phyloP scores from a whole-genome alignment of 1,284 basidiomycete genomes.

The Jaminaea rosea region DNA sequence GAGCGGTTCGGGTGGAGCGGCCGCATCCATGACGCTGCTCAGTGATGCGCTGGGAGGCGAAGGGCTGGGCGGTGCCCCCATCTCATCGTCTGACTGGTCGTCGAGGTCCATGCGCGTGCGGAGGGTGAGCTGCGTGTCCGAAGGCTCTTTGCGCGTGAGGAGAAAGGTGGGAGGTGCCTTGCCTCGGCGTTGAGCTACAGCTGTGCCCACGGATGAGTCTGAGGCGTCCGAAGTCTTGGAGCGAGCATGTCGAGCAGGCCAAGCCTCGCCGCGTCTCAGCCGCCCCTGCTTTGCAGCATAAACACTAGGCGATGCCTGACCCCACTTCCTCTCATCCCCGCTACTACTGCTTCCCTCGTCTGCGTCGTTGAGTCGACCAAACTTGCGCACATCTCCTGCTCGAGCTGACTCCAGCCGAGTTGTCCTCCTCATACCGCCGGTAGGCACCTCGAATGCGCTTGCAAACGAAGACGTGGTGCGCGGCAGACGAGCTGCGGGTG shows the following conservation, averaged over 20 bases:
- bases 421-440: too few species aligned
- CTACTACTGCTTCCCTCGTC: not conserved
- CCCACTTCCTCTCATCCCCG: not conserved
- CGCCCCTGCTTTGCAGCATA: not conserved
- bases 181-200: not conserved
- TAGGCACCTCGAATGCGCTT: too few species aligned
- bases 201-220: not conserved
- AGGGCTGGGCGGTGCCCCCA: conserved; percentile 20
- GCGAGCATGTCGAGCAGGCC: not conserved
- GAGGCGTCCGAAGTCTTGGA: not conserved
- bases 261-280: not conserved
- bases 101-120: conserved; percentile 15
- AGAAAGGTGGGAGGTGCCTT: not conserved
- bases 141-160: not conserved
- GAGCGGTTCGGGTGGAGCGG: conserved; percentile 11
- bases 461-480: too few species aligned
- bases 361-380: not conserved
- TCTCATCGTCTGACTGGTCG: conserved; percentile 18
- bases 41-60: conserved; percentile 22
- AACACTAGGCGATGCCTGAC: not conserved
- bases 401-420: too few species aligned
- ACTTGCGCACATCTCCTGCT: not conserved
- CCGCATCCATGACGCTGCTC: too few species aligned
- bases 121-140: not conserved
- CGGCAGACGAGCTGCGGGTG: too few species aligned